Conservation (phyloP, 2,329 filamentous ascomycete genomes). For the Lachnellula subtilissima region DNA sequence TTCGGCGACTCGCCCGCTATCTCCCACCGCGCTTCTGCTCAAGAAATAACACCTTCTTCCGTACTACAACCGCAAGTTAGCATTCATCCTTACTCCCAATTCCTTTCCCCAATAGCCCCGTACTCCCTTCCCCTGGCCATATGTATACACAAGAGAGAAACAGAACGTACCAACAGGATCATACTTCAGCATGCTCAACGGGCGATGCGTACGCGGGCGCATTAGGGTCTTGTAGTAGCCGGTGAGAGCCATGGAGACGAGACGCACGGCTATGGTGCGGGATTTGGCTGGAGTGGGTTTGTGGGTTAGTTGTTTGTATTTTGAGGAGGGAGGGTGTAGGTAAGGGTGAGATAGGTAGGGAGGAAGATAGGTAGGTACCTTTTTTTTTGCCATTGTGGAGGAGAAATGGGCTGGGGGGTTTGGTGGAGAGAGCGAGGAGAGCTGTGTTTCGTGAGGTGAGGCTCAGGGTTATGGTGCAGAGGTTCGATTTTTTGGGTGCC, state of each 20-base stretch:
- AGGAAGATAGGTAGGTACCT: not conserved
- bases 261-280: constrained; percentile 85
- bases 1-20: constrained; percentile 24
- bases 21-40: constrained; percentile 80
- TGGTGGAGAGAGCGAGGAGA: not conserved
- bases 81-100: not conserved
- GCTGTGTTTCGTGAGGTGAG: not conserved
- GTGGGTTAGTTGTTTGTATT: not conserved
- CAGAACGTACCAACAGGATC: constrained; percentile 73
- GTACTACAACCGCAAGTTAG: constrained; percentile 51
- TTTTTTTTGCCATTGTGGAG: not conserved
- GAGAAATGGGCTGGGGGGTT: not conserved
- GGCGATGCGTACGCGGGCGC: constrained; percentile 72
- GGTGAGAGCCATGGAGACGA: constrained; percentile 97
- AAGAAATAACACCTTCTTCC: constrained; percentile 92
- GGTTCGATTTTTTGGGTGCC: no score
- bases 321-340: no score
- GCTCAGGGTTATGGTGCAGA: no score
- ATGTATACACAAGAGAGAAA: not conserved
- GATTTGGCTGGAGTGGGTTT: constrained; percentile 54
- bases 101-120: not conserved
- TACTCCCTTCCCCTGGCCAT: not conserved
- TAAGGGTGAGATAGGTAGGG: not conserved
- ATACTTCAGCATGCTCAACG: constrained; percentile 98
- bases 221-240: constrained; percentile 93